Evolutionary conservation across 2,329 filamentous ascomycete genomes (phyloP), one percentile per base, ranked within the genome.

Genomic region (Grosmannia huntii): DNA sequence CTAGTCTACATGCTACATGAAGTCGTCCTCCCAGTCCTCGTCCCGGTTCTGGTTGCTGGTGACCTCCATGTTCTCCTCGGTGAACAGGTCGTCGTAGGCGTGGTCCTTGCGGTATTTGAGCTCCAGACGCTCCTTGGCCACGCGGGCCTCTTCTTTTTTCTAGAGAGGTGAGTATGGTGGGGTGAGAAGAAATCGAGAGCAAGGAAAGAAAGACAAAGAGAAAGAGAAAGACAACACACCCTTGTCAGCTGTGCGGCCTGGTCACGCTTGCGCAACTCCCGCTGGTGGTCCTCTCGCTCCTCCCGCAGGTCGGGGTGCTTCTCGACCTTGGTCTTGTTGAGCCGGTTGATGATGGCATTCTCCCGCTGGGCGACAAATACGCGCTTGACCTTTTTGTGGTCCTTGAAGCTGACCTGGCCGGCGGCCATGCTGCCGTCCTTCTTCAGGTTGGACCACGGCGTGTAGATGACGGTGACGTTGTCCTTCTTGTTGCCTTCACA

Each of bases 41-140:
- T 80, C 78, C 16, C 90, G 82, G 67, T 96, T 84, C 72, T 96
- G 89, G 71, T 99, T 99, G 74, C 86, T 96, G 58, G 84, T 83
- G 25, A 71, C 74, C 50, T 83, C 83, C 75, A 95, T 79, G 65
- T 87, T 86, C 59, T 96, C 89, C 57, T 95, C 90, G 5, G 81
- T 83, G 71, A 96, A 90, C 57, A 96, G 72, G 53, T 96, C 90
- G 68, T 97, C 94, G 71, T 99, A 99, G 2, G 91, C 92, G 73
- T 99, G 92, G n/a, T 96, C 90, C 73, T 94, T 94, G 72, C 95
- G 89, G 79, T 85, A 95, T 71, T 95, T 95, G 73, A 92, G 82
- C 72, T 95, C 86, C 71, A 89, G 87, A 63, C 89, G 81, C 75
- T 96, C 89, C 71, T 90, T 86, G 55, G 84, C 81, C 53, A 90